Conservation (phyloP, 2,329 filamentous ascomycete genomes). For the Paraphoma chrysanthemicola region DNA sequence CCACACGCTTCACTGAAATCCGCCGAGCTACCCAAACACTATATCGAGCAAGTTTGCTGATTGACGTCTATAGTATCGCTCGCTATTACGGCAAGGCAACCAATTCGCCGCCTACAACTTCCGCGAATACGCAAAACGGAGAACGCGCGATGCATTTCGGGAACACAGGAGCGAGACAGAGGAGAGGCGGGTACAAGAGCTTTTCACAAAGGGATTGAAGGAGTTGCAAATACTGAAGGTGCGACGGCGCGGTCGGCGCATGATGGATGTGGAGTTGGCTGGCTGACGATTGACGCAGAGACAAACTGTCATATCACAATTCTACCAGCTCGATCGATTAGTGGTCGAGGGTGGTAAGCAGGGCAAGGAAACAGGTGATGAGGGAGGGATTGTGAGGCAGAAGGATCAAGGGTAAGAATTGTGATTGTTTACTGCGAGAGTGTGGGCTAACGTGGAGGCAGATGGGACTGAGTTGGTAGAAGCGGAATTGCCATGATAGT, state of each 20-base stretch:
- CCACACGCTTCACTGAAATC: not conserved
- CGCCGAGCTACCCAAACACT: too few species aligned
- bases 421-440: not conserved
- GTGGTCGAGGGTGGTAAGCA: slow-evolving; percentile 89
- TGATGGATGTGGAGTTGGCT: not conserved
- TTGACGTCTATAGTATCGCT: slow-evolving; percentile 74
- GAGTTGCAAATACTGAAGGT: slow-evolving; percentile 94
- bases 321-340: slow-evolving; percentile 88
- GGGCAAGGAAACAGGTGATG: slow-evolving; percentile 73
- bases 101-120: slow-evolving; percentile 98
- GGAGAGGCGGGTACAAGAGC: slow-evolving; percentile 78
- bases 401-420: slow-evolving; percentile 76
- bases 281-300: slow-evolving; percentile 68
- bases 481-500: not conserved
- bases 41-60: slow-evolving; percentile 6
- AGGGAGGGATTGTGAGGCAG: slow-evolving; percentile 73
- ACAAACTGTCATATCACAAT: slow-evolving; percentile 93
- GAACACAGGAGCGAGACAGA: slow-evolving; percentile 79
- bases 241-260: slow-evolving; percentile 36
- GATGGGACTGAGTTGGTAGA: slow-evolving; percentile 25
- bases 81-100: slow-evolving; percentile 81
- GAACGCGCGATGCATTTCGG: slow-evolving; percentile 89
- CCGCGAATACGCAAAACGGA: slow-evolving; percentile 91
- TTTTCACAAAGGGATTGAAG: slow-evolving; percentile 86
- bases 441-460: slow-evolving; percentile 16